Conservation (phyloP, 2,329 filamentous ascomycete genomes). For the Bipolaris cookei region DNA sequence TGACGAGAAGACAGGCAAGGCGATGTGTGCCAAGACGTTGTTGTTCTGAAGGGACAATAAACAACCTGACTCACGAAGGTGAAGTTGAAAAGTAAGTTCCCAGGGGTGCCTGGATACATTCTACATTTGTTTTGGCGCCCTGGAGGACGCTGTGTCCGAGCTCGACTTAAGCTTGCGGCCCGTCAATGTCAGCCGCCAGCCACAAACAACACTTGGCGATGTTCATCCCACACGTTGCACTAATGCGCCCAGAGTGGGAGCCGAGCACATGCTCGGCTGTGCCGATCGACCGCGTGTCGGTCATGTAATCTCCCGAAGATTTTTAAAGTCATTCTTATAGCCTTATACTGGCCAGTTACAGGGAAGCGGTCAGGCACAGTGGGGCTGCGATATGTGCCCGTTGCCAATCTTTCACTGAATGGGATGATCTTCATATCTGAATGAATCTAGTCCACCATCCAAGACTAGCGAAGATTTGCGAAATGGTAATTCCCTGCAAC, state of each 20-base stretch:
- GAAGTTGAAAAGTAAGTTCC: neutral
- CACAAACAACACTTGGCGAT: neutral
- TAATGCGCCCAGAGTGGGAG: slow-evolving; percentile 1
- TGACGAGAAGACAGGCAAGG: neutral
- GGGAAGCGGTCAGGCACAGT: neutral
- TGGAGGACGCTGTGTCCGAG: slow-evolving; percentile 5
- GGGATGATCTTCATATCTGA: neutral
- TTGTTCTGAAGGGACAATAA: neutral
- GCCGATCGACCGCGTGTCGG: slow-evolving; percentile 8
- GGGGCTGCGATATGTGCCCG: neutral
- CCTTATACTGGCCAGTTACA: neutral
- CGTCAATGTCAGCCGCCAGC: slow-evolving; percentile 3
- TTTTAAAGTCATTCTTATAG: neutral
- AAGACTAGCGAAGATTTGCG: neutral
- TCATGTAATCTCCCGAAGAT: slow-evolving; percentile 9
- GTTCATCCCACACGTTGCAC: slow-evolving; percentile 5
- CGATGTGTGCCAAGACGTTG: neutral
- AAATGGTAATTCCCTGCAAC: neutral
- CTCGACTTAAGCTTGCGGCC: neutral
- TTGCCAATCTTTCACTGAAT: neutral
- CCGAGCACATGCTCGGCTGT: neutral
- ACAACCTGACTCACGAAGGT: slow-evolving; percentile 4
- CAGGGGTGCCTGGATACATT: neutral
- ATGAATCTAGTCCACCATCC: neutral
- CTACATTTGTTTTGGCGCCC: neutral